Base-by-base conservation (phyloP, 192 early-diverging fungal genomes). In the Coemansia sp. region DNA sequence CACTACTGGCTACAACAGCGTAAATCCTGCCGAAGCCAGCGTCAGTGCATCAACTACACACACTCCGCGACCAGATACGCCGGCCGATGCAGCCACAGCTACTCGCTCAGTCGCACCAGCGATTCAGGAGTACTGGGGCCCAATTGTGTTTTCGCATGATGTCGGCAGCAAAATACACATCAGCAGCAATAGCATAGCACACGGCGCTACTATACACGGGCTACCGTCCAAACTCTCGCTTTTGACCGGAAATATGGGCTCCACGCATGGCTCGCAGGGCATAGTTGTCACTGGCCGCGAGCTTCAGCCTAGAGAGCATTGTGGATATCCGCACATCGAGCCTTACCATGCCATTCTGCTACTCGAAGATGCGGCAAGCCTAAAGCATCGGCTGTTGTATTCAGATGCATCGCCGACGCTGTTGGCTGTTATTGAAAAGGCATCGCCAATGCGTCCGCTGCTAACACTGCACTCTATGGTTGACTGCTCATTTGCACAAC, bases 401-500 rank as follows among this genome's bases (percentile, higher is more conserved):
- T 79, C 92, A 5, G 92, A 90, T 54, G 91, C 91, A 1, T 88
- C 94, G n/a, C 75, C 96, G 1, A 89, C 93, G 19, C 91, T 94
- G 37, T 72, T 98, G 41, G 86, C 64, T 8, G 58, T 81, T 0
- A 50, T 98, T 24, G 92, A 97, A 3, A 64, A 60, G 51, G 64
- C 68, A 13, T 52, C 56, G 55, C 68, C 71, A 4, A 69, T 65
- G 10, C 69, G 64, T 32, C 29, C 75, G 50, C 84, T 98, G 41
- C 85, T 92, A 24, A 86, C 92, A 63, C 82, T 98, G 22, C 89
- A 93, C 71, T 73, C 88, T 14, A 76, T 88, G 27, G 65, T 97
- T 22, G 93, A 94, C 73, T 97, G 95, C 73, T 95, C 96, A n/a
- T 83, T 94, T 52, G 90, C 94, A 0, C 96, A 96, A 64, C 85